A percentile compares a stretch with the other conserved stretches of the same genome.
These are phyloP conservation scores for Acanthamoeba royreba DNA, from an alignment of 208 protist species.

Conservation along the genomic window DNA sequence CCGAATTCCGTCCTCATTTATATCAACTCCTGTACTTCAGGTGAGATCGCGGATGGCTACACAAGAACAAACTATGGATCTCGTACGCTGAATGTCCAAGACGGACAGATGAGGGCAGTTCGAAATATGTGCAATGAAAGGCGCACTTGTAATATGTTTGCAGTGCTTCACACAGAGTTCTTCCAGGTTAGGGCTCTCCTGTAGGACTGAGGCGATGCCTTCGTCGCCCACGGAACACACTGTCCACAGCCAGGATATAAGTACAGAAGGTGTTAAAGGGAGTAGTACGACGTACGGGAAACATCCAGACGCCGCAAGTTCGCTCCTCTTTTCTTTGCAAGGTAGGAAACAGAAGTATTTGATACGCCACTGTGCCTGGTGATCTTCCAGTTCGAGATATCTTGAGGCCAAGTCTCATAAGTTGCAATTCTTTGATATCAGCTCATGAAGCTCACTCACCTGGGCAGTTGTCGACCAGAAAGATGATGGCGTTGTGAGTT, in stretches of 20 bases:
- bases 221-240: neutral
- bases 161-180: neutral
- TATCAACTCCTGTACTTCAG: neutral
- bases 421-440: neutral
- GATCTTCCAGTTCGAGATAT: neutral
- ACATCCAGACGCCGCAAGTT: neutral
- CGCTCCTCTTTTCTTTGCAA: neutral
- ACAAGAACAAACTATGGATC: too few relatives aligned
- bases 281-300: neutral
- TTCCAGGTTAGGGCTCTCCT: neutral
- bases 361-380: neutral
- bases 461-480: neutral
- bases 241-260: neutral
- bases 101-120: neutral
- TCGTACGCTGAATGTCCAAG: neutral
- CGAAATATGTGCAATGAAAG: neutral
- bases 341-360: neutral
- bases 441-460: neutral
- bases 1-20: neutral
- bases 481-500: neutral
- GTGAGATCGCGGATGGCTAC: too few relatives aligned
- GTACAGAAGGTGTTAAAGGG: neutral
- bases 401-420: neutral
- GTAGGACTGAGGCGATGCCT: neutral
- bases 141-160: neutral